Percentiles rank a stretch among this genome's conserved stretches.
Evolutionary conservation across 2,329 filamentous ascomycete genomes (phyloP).

Genomic region (Epicoccum sorghinum): DNA sequence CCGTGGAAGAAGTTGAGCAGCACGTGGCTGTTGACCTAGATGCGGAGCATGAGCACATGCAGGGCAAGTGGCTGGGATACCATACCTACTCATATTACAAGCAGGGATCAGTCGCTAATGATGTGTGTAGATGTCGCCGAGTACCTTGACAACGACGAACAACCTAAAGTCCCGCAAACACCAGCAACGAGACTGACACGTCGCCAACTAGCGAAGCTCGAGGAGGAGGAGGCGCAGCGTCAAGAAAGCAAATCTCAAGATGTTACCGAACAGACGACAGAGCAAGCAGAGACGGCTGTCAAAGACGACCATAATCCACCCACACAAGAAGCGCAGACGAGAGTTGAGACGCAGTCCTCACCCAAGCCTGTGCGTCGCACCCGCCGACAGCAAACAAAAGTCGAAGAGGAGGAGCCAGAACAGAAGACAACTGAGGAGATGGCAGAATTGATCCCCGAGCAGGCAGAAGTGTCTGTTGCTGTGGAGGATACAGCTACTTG

Average conservation of each 20-base stretch:
- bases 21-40: conserved; percentile 26
- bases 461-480: not conserved
- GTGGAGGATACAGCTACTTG: too few relatives aligned
- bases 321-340: not conserved
- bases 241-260: not conserved
- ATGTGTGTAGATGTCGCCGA: conserved; percentile 26
- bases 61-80: conserved; percentile 26
- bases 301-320: not conserved
- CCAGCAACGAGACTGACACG: conserved; percentile 42
- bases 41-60: conserved; percentile 24
- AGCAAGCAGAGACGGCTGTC: not conserved
- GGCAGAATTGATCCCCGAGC: not conserved
- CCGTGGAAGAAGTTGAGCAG: conserved; percentile 29
- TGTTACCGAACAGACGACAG: not conserved
- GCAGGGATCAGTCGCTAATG: conserved; percentile 25
- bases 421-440: not conserved
- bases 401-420: not conserved
- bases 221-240: conserved; percentile 38
- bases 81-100: conserved; percentile 4
- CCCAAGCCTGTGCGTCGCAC: conserved; percentile 2
- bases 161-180: conserved; percentile 31
- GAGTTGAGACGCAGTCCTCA: not conserved
- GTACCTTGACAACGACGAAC: conserved; percentile 26
- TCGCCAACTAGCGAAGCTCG: conserved; percentile 43
- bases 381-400: conserved; percentile 8